Conservation (phyloP, 2,329 filamentous ascomycete genomes). For the Pseudogymnoascus sp. region DNA sequence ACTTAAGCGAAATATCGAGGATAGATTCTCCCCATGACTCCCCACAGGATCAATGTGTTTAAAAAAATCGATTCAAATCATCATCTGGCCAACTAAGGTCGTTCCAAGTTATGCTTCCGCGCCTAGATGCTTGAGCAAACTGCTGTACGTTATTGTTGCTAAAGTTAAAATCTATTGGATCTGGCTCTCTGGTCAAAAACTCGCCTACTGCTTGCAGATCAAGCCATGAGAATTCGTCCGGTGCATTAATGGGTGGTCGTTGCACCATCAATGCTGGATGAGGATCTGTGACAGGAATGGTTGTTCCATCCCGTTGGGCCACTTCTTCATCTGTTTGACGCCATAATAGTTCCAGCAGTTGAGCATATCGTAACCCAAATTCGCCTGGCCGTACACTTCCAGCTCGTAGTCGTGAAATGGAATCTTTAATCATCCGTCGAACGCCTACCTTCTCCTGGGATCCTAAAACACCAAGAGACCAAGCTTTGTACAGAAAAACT, state of each 20-base stretch:
- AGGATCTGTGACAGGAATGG: neutral
- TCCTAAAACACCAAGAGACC: constrained; percentile 52
- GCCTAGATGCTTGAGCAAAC: neutral
- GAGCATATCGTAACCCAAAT: constrained; percentile 53
- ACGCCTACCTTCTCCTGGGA: constrained; percentile 47
- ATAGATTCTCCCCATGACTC: neutral
- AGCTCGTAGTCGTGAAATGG: constrained; percentile 51
- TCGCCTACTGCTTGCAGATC: constrained; percentile 53
- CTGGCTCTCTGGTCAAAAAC: constrained; percentile 40
- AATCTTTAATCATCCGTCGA: constrained; percentile 49
- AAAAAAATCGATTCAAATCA: neutral
- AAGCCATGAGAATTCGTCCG: constrained; percentile 55
- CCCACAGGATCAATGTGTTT: neutral
- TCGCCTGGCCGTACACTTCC: constrained; percentile 51
- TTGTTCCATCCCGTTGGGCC: constrained; percentile 19
- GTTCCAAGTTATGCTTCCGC: neutral
- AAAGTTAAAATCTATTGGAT: constrained; percentile 17
- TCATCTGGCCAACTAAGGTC: neutral
- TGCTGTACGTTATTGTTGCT: neutral
- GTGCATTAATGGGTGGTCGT: constrained; percentile 36
- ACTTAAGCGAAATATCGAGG: neutral
- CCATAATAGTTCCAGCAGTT: constrained; percentile 54
- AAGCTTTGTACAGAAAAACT: constrained; percentile 58
- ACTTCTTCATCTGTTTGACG: constrained; percentile 29
- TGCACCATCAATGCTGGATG: constrained; percentile 14